Evolutionary conservation across 176 grass and related monocot species (phyloP), one percentile per base, ranked within the genome.

Genomic region (Aegilops longissima): DNA sequence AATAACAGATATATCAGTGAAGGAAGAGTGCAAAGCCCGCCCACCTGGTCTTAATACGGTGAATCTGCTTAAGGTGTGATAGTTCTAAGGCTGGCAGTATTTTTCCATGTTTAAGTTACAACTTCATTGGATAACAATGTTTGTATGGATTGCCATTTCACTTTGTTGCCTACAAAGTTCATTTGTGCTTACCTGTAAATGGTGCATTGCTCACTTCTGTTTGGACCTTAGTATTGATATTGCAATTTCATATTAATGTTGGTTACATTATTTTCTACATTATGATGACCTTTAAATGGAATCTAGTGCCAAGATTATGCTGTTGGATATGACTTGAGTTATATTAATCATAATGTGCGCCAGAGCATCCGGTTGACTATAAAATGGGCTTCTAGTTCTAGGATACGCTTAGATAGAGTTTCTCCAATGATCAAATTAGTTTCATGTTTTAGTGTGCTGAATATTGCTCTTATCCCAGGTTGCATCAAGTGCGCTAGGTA

Each of bases 31-130:
- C 81, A 98, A 98, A 93, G 39, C 84, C 66, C 93, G 93, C 24
- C 96, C 96, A 23, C 90, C 89, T 89, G 96, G 96, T 61, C 96
- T 98, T 84, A 98, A 98, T 81, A 98, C 96, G 21, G 96, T 98
- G 85, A 95, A 94, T 86, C 92, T 98, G 96, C 92, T 98, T 87
- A 98, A 98, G 96, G 96, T 98, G 58, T 20, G 44, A 62, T 24
- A 72, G 4, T 61, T 33, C 59, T 61, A 76, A 75, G 23, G 67
- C 27, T 34, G 20, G 52, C 25, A 23, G 36, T 49, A 10, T 70
- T 11, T 80, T 80, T 80, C 45, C 34, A 73, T 59, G 12, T 34
- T 79, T 24, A 77, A 77, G 54, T 66, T 62, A 29, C 16, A n/a
- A 33, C 14, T 58, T 81, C 34, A 52, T 58, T 82, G 70, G 36